Conservation (phyloP, 305 asterid genomes). For the Fraxinus angustifolia region DNA sequence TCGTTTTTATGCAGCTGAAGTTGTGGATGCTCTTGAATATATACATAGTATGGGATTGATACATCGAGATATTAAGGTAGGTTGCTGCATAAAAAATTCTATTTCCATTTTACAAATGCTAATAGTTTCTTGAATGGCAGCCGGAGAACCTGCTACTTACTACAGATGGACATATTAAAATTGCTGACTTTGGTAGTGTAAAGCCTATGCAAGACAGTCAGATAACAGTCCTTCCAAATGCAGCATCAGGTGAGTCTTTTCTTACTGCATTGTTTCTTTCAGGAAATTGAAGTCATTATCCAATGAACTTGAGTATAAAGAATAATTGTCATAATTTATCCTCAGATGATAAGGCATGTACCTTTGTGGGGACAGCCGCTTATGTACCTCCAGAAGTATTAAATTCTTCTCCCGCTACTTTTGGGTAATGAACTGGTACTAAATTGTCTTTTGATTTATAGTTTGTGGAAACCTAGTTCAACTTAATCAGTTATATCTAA, state of each 20-base stretch:
- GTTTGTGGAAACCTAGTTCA: background rate
- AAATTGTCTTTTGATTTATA: background rate
- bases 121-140: slow-evolving; percentile 50
- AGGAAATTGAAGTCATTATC: background rate
- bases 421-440: slow-evolving; percentile 32
- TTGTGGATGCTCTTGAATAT: slow-evolving; percentile 97
- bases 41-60: slow-evolving; percentile 95
- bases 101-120: slow-evolving; percentile 23
- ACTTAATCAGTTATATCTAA: background rate
- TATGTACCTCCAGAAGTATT: slow-evolving; percentile 97
- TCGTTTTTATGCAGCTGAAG: slow-evolving; percentile 94
- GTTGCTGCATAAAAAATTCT: slow-evolving; percentile 26
- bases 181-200: slow-evolving; percentile 98
- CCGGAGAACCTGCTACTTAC: slow-evolving; percentile 95
- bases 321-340: background rate
- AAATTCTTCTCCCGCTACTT: slow-evolving; percentile 88
- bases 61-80: slow-evolving; percentile 99
- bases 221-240: slow-evolving; percentile 95
- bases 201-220: slow-evolving; percentile 96
- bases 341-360: slow-evolving; percentile 96
- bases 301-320: background rate
- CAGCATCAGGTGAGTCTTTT: slow-evolving; percentile 69
- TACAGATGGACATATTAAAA: slow-evolving; percentile 85
- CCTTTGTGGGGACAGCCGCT: slow-evolving; percentile 99
- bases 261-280: slow-evolving; percentile 5